Base-by-base conservation (phyloP, 768 basidiomycete species). In the Leccinum pellstonianum region DNA sequence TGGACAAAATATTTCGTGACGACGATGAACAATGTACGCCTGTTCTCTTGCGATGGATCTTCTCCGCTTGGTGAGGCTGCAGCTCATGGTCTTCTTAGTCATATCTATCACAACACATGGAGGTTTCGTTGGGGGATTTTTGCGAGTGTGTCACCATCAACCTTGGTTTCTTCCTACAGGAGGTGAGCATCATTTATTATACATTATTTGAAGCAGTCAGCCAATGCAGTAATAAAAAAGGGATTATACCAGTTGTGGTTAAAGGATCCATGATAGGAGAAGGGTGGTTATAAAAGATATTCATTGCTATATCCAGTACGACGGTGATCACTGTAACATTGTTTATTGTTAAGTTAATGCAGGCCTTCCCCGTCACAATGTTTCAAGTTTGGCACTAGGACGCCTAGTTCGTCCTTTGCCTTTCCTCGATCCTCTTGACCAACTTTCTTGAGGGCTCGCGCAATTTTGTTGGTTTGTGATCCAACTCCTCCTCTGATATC, bases 81-180 rank as follows among this genome's bases (percentile, higher is more conserved):
- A 33, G 51, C 49, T 57, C 12, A 31, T 5, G 19, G 6, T 8
- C 19, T 29, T 21, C 4, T 21, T n/a, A 90, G 89, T 82, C 57
- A 80, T 90, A 19, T 86, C 86, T 5, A 79, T 89, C 55, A 87
- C 86, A 1, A 77, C 84, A 0, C 89, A 91, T 66, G 78, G 81
- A 10, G 88, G 86, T 0, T 80, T 86, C 58, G 84, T 87, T 35
- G 77, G 80, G 50, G 84, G 80, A 1, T 81, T 88, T 57, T 66
- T 89, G 66, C 72, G 68, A 2, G 75, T 77, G 0, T 70, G 84
- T 25, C 79, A 79, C 0, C 79, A 84, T 21, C 66, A 68, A 0
- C 61, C 58, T 14, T 84, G 81, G 67, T 54, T 66, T 8, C 68
- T 90, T 35, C 81, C 84, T 2, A 88, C 86, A 2, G 89, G 89